Evolutionary conservation across 1,139 yeast species (phyloP), one percentile per base, ranked within the genome.

Genomic region (Entelexis sorbosivorans): DNA sequence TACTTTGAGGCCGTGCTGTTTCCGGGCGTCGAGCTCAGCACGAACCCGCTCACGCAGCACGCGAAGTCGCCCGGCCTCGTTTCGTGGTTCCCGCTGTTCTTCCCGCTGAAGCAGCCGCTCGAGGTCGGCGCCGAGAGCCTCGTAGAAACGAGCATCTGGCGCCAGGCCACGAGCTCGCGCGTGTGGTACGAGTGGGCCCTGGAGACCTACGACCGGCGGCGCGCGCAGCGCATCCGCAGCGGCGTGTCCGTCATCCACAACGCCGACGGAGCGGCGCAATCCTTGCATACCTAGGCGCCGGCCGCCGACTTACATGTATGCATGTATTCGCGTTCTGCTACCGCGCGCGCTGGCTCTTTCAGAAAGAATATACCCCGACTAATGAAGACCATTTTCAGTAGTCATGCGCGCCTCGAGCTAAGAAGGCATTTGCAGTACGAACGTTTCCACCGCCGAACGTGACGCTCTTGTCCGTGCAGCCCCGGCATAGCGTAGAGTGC

Each of bases 161-260:
- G 81, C 40, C 64, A 66, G 43, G 59, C 69, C 7, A 67, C 66
- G 33, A 64, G 62, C 5, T 60, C 65, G 0, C 67, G 67, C 38
- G 80, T 81, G 1, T 82, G 89, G 88, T 86, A 85, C 61, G 83
- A 79, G 59, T 86, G 95, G 93, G 68, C 75, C 1, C 68, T 75
- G 26, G 82, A 79, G 59, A 68, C 75, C 6, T 78, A 69, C 60
- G 65, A 74, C 19, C 44, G 47, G 5, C 45, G 47, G 10, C 44
- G 40, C 13, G 22, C 39, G 14, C 50, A 29, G 20, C 52, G 56
- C 2, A 13, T 43, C 14, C 54, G 57, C 29, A 20, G 44, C 16
- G 54, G 43, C 11, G 19, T 31, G 16, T 20, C 55, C 16, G 34
- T 38, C 13, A 22, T 56, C 8, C 58, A 56, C 35, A 56, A 56